Base-by-base conservation (phyloP, 2,329 filamentous ascomycete genomes). In the Canariomyces notabilis region DNA sequence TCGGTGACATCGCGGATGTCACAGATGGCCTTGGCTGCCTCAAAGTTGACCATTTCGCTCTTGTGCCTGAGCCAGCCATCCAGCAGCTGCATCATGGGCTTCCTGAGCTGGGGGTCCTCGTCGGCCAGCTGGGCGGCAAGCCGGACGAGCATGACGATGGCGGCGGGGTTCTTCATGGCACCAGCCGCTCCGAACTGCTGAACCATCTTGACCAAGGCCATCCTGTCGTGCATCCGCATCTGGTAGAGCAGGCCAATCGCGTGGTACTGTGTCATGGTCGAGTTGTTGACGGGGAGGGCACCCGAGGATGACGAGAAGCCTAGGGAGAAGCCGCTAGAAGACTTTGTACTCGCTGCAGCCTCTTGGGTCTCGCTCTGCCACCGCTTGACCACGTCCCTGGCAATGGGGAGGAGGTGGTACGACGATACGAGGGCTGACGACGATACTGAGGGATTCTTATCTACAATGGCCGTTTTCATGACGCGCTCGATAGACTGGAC, bases 181-280 rank as follows among this genome's bases (percentile, higher is more conserved):
- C 93, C 93, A 14, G 89, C 81, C 43, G 85, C 84, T 42, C 89
- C 89, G 65, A 96, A 97, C 67, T 98, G 93, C 72, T 98, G 93
- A n/a, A 98, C 91, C 93, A 98, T 97, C 79, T 98, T 98, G 51
- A 97, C 91, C 59, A 98, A 72, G 18, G 93, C 90, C 93, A 98
- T 98, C 60, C 93, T 83, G 67, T 98, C 93, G 67, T 96, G 90
- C 61, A 86, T 86, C 62, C 93, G 86, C 89, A 97, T 97, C 71
- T 97, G 91, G 68, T 97, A 98, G 36, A 98, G 72, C 44, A 98
- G 79, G 54, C 93, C 93, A 71, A 98, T 95, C 54, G 93, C 93
- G 67, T 98, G 93, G 68, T 98, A 98, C 67, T 98, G 93, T 48
- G 89, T 87, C 89, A 97, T 97, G 63, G 87, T 95, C 57, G 93